phyloP scores from a whole-genome alignment of 768 basidiomycete genomes.

The Megacollybia marginata region DNA sequence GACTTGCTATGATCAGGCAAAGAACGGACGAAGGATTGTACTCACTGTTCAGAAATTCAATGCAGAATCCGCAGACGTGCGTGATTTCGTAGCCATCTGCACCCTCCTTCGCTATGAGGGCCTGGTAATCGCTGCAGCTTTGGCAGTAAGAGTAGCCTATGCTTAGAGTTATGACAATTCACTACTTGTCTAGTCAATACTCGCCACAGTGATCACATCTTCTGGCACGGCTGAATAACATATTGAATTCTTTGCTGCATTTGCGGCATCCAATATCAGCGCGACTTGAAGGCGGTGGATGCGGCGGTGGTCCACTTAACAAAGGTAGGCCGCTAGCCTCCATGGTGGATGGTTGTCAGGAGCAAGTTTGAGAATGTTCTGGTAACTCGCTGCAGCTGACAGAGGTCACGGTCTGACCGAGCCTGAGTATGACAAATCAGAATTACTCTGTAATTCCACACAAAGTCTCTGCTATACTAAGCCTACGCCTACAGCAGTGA shows the following conservation, averaged over 20 bases:
- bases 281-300: conserved; percentile 18
- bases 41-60: conserved; percentile 62
- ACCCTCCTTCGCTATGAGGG: conserved; percentile 62
- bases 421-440: too few species aligned
- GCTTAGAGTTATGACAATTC: conserved; percentile 3
- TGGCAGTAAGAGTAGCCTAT: conserved; percentile 68
- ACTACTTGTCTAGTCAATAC: conserved; percentile 12
- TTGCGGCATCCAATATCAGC: conserved; percentile 46
- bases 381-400: too few species aligned
- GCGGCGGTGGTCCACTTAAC: conserved; percentile 59
- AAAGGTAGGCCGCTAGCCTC: conserved; percentile 52
- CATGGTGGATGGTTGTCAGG: neutral
- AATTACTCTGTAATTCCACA: too few species aligned
- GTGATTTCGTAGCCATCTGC: conserved; percentile 56
- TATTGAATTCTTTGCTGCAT: conserved; percentile 67
- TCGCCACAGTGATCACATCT: conserved; percentile 73
- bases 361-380: neutral
- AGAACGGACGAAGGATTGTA: conserved; percentile 4
- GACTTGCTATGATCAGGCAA: conserved; percentile 2
- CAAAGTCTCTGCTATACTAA: too few species aligned
- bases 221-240: conserved; percentile 55
- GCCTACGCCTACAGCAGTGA: too few species aligned
- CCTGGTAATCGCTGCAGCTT: conserved; percentile 69
- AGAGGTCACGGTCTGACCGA: too few species aligned
- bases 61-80: conserved; percentile 67